These are phyloP conservation scores for Aspergillus chevalieri DNA, from an alignment of 2,329 filamentous ascomycete species.

Conservation along the genomic window DNA sequence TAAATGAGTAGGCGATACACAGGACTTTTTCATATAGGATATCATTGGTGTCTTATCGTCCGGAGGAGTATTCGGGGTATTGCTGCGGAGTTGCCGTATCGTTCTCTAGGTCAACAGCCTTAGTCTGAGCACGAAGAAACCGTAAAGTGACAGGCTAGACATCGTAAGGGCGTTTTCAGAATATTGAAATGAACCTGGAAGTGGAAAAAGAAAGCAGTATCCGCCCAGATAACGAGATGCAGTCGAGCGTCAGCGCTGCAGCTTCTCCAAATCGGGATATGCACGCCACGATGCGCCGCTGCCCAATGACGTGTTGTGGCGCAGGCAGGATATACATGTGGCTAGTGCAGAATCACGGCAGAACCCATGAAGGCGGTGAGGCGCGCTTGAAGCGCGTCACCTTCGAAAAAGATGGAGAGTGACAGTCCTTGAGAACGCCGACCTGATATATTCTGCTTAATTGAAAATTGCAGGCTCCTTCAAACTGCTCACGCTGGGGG, in stretches of 20 bases:
- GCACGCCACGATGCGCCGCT: constrained; percentile 11
- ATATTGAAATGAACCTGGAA: background rate
- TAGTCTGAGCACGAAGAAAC: constrained; percentile 8
- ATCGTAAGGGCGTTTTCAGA: constrained; percentile 5
- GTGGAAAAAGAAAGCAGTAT: background rate
- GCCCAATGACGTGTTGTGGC: constrained; percentile 29
- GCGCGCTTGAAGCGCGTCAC: constrained; percentile 9
- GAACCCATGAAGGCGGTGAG: constrained; percentile 10
- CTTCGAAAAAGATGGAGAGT: background rate
- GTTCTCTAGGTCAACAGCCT: constrained; percentile 6
- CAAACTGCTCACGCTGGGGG: background rate
- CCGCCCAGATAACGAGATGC: background rate
- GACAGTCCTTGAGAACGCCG: background rate
- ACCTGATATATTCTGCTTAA: background rate
- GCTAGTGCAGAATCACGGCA: constrained; percentile 8
- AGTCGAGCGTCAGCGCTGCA: background rate
- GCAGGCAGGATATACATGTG: constrained; percentile 10
- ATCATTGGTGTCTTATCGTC: constrained; percentile 1
- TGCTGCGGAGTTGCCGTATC: constrained; percentile 11
- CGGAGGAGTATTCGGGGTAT: constrained; percentile 9
- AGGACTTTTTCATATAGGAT: background rate
- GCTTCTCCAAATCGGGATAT: constrained; percentile 2
- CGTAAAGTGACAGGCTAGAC: constrained; percentile 9
- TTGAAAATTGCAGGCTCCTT: background rate
- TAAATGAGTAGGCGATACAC: background rate